phyloP scores from a whole-genome alignment of 1,284 basidiomycete species.

The Blastosporella zonata region DNA sequence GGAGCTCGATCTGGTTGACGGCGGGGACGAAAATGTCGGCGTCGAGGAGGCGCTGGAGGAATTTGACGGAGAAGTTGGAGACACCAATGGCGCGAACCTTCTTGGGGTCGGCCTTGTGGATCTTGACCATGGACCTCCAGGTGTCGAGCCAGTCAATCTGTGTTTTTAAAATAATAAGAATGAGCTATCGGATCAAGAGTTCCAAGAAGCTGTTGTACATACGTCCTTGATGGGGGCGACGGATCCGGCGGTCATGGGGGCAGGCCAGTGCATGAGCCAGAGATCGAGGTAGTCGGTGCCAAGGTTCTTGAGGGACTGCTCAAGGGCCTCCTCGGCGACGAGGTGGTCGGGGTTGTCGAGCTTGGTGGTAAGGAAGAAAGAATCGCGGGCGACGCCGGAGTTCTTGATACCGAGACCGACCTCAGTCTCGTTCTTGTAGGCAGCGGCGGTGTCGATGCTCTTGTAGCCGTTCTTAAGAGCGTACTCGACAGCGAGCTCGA shows the following conservation, averaged over 20 bases:
- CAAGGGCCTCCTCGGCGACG: conserved; percentile 62
- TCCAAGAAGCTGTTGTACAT: conserved; percentile 12
- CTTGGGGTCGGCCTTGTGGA: conserved; percentile 60
- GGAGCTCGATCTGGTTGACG: conserved; percentile 79
- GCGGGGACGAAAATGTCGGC: conserved; percentile 65
- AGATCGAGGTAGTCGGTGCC: conserved; percentile 78
- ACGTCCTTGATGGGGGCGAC: conserved; percentile 36
- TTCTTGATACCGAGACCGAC: conserved; percentile 80
- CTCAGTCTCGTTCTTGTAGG: conserved; percentile 58
- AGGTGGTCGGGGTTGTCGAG: conserved; percentile 68
- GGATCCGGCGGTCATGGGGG: conserved; percentile 50
- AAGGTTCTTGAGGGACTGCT: conserved; percentile 67
- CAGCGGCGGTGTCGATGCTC: conserved; percentile 67
- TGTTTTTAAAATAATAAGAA: neutral
- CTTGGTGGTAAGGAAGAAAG: conserved; percentile 78
- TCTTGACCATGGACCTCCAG: conserved; percentile 76
- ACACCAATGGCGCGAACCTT: conserved; percentile 77
- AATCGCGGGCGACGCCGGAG: conserved; percentile 63
- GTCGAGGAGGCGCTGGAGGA: conserved; percentile 56
- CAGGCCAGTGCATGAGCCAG: conserved; percentile 82
- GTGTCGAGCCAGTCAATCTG: conserved; percentile 66
- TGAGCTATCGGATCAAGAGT: conserved; percentile 4
- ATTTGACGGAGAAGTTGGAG: conserved; percentile 67
- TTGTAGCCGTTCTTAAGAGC: conserved; percentile 75
- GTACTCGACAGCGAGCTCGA: conserved; percentile 67